Evolutionary conservation across 768 basidiomycete species (phyloP), one percentile per base, ranked within the genome.

Genomic region (Hypsizygus marmoreus): DNA sequence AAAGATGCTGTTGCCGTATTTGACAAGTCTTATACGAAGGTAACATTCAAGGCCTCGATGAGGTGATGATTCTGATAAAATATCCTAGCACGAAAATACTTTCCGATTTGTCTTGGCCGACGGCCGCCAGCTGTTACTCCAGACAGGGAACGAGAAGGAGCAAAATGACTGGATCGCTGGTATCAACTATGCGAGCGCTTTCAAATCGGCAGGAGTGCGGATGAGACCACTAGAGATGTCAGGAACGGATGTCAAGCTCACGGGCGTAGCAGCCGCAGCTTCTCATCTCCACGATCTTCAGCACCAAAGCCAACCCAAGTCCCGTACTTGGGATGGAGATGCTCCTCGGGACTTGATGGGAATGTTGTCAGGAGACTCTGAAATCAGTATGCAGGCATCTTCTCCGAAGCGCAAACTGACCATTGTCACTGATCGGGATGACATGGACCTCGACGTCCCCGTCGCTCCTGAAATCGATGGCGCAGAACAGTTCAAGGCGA

Each of bases 121-220:
- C 55, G 84, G 90, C 9, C 86, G 91, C 1, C 88, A 92, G 54
- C 81, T 87, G 48, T 79, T 98, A 28, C 73, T 97, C 14, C 91
- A 92, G 59, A 78, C 88, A 5, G 59, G 73, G 10, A 74, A 79
- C 56, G 83, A 85, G 48, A 64, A 70, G 33, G 90, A 94, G 47
- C 77, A 91, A 71, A 87, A 94, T 56, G 80, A 86, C 51, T 99
- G 97, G 97, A 84, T 98, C 51, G 77, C 86, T 11, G 74, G 77
- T 24, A 92, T 98, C 60, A 99, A 99, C 67, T 98, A 97, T 61
- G 93, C 93, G 2, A 87, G 91, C 47, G 75, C 91, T 4, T 98
- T 97, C 80, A 93, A 87, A 68, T 83, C 91, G 2, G 77, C 84
- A 12, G 87, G 87, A 8, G 73, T 97, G 28, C 76, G 81, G 34